A percentile compares a stretch with the other conserved stretches of the same genome.
phyloP scores from a whole-genome alignment of 306 rosid genomes.

The Urtica urens region DNA sequence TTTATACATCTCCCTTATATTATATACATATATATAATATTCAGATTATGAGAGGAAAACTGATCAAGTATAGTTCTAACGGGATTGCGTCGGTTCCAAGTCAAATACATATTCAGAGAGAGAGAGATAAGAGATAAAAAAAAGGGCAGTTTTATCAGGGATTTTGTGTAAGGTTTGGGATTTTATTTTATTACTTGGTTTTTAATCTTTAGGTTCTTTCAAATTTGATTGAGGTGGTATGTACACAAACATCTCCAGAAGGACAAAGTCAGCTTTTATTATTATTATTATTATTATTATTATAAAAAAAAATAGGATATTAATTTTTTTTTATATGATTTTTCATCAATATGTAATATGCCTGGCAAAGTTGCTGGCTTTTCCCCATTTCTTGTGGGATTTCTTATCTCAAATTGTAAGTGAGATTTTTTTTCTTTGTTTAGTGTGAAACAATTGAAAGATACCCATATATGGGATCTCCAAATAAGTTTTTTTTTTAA shows the following conservation, averaged over 20 bases:
- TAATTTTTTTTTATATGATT: constrained; percentile 18
- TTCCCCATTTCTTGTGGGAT: constrained; percentile 33
- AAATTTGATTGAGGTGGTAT: constrained; percentile 64
- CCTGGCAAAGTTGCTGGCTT: constrained; percentile 46
- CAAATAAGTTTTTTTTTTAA: constrained; percentile 30
- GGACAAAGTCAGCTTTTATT: constrained; percentile 34
- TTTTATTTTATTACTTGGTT: constrained; percentile 23
- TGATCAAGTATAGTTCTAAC: constrained; percentile 59
- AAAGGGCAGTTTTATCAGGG: constrained; percentile 46
- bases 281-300: constrained; percentile 13
- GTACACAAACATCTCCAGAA: constrained; percentile 32
- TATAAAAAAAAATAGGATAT: constrained; percentile 28
- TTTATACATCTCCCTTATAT: constrained; percentile 36
- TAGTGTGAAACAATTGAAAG: constrained; percentile 36
- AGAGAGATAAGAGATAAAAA: constrained; percentile 11
- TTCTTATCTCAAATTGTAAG: constrained; percentile 39
- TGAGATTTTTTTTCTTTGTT: constrained; percentile 40
- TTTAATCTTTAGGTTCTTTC: constrained; percentile 36
- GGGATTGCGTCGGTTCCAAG: constrained; percentile 49
- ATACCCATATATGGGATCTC: constrained; percentile 42
- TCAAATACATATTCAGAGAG: constrained; percentile 41
- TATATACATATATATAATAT: constrained; percentile 17
- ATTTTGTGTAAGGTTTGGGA: constrained; percentile 58
- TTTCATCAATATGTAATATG: constrained; percentile 39
- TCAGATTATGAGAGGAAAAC: constrained; percentile 43